Conservation (phyloP, 208 protist species). For the Tetramitus jugosus region DNA sequence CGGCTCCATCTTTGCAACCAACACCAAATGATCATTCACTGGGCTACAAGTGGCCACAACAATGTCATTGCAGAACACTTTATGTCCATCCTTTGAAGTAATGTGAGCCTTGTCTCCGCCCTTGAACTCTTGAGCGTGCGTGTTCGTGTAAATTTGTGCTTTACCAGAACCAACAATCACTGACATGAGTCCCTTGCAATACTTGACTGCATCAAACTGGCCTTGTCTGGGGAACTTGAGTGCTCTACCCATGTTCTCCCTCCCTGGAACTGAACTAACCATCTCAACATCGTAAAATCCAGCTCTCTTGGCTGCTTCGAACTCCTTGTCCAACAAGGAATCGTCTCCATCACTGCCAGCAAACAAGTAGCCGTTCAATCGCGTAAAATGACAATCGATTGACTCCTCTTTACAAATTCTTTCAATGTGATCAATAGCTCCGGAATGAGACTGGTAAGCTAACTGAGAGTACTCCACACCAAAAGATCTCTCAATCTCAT, state of each 20-base stretch:
- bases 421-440: background rate
- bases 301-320: background rate
- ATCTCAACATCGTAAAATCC: background rate
- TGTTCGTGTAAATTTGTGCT: background rate
- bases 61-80: background rate
- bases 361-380: background rate
- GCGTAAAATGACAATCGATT: background rate
- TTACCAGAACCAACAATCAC: background rate
- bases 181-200: background rate
- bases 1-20: background rate
- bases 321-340: background rate
- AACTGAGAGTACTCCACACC: background rate
- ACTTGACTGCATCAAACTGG: background rate
- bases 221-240: background rate
- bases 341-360: background rate
- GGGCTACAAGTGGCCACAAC: background rate
- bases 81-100: background rate
- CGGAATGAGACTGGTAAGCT: background rate
- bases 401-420: background rate
- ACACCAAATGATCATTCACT: background rate
- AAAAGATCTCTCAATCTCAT: background rate
- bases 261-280: background rate
- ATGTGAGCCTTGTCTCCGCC: background rate
- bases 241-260: background rate
- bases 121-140: background rate